Conservation (phyloP, 371 early-diverging fungal genomes). For the Lichtheimia corymbifera region DNA sequence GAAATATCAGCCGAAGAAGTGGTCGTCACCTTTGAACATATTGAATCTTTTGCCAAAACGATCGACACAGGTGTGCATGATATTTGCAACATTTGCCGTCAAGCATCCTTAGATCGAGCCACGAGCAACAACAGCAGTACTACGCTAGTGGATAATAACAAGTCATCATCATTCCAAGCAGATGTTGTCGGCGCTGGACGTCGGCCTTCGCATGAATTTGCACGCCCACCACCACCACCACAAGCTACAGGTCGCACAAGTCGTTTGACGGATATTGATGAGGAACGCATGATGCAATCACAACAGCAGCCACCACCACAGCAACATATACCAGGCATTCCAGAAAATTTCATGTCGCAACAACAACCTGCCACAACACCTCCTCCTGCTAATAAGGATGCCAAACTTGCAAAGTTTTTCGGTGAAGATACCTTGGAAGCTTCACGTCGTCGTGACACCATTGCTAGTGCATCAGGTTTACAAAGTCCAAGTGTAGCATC, state of each 20-base stretch:
- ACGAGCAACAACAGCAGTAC: background rate
- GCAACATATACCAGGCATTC: background rate
- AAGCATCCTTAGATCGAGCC: slow-evolving; percentile 9
- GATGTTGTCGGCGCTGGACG: slow-evolving; percentile 15
- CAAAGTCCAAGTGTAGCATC: slow-evolving; percentile 1
- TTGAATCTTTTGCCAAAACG: slow-evolving; percentile 21
- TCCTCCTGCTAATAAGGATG: slow-evolving; percentile 12
- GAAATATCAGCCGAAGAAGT: slow-evolving; percentile 22
- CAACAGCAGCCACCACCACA: slow-evolving; percentile 2
- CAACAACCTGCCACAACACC: background rate
- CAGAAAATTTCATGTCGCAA: slow-evolving; percentile 10
- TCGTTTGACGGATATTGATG: slow-evolving; percentile 9
- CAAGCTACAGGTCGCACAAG: background rate
- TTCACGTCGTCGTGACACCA: slow-evolving; percentile 34
- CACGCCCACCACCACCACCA: background rate
- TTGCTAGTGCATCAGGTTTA: slow-evolving; percentile 13
- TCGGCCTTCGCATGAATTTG: slow-evolving; percentile 14
- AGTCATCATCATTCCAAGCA: background rate
- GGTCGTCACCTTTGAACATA: slow-evolving; percentile 15
- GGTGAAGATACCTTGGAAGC: slow-evolving; percentile 61
- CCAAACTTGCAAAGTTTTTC: slow-evolving; percentile 69
- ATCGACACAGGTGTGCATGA: slow-evolving; percentile 20
- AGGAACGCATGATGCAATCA: slow-evolving; percentile 10
- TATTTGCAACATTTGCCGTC: slow-evolving; percentile 22
- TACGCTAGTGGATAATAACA: background rate